phyloP scores from a whole-genome alignment of 2,329 filamentous ascomycete species.

The Phoma sp. region DNA sequence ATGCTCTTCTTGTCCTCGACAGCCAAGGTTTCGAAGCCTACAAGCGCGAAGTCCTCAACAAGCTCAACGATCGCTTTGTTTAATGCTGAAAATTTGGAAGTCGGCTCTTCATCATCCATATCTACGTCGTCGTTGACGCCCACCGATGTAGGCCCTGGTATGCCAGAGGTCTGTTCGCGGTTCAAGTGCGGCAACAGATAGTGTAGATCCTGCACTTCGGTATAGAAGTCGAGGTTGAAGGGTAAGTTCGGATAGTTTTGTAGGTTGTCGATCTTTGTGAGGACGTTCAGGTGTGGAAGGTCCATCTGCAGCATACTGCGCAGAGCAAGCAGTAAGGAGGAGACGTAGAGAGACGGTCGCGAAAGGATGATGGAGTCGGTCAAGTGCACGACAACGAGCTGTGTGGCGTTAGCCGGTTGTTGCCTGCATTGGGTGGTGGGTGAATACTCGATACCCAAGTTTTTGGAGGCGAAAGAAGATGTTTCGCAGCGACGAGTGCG shows the following conservation, averaged over 20 bases:
- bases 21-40: conserved; percentile 89
- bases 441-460: conserved; percentile 83
- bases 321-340: conserved; percentile 88
- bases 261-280: conserved; percentile 97
- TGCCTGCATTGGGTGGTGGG: conserved; percentile 30
- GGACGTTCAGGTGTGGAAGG: conserved; percentile 90
- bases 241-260: conserved; percentile 82
- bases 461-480: conserved; percentile 92
- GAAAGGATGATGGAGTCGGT: conserved; percentile 94
- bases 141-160: conserved; percentile 37
- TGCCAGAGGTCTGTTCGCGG: conserved; percentile 64
- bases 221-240: conserved; percentile 97
- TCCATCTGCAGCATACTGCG: conserved; percentile 99
- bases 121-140: conserved; percentile 49
- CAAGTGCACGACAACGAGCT: conserved; percentile 93
- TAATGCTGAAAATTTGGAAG: conserved; percentile 76
- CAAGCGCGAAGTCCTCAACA: conserved; percentile 87
- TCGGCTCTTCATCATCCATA: conserved; percentile 40
- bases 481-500: conserved; percentile 88
- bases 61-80: conserved; percentile 87
- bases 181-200: conserved; percentile 83
- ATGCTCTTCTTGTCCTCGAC: conserved; percentile 98
- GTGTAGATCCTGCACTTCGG: conserved; percentile 90
- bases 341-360: conserved; percentile 91
- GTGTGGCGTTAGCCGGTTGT: conserved; percentile 32